A percentile compares a stretch with the other conserved stretches of the same genome.
phyloP scores from a whole-genome alignment of 768 basidiomycete species.

The Lanmaoa rubissima region DNA sequence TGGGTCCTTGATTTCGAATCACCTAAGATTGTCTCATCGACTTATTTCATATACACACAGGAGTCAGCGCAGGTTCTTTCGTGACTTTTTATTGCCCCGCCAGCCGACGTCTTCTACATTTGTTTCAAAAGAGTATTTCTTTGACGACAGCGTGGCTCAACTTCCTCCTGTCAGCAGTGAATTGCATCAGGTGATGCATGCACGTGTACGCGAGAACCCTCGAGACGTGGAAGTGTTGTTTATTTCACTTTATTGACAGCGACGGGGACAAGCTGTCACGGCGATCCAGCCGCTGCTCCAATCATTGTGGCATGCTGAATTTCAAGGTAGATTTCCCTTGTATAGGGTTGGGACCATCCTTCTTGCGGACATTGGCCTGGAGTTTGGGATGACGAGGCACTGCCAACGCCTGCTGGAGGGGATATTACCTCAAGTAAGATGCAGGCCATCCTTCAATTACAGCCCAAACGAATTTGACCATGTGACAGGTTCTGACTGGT shows the following conservation, averaged over 20 bases:
- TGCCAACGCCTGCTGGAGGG: constrained; percentile 68
- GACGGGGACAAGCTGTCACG: constrained; percentile 58
- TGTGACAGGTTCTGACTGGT: constrained; percentile 61
- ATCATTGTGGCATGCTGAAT: constrained; percentile 79
- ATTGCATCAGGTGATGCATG: constrained; percentile 42
- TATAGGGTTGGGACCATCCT: constrained; percentile 70
- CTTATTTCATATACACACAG: constrained; percentile 31
- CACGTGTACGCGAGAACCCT: constrained; percentile 33
- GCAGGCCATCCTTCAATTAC: constrained; percentile 6
- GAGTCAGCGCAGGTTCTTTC: constrained; percentile 62
- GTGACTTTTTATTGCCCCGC: constrained; percentile 61
- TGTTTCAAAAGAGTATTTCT: constrained; percentile 56
- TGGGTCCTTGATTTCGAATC: constrained; percentile 9
- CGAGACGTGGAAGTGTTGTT: constrained; percentile 13
- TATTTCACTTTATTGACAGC: constrained; percentile 38
- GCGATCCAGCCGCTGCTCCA: constrained; percentile 66
- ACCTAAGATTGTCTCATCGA: neutral
- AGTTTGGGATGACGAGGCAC: constrained; percentile 71
- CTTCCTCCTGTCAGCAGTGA: constrained; percentile 41
- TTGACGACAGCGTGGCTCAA: constrained; percentile 35
- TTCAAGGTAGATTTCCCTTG: constrained; percentile 61
- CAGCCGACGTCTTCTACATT: constrained; percentile 53
- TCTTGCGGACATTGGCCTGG: constrained; percentile 75
- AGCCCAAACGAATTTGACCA: neutral
- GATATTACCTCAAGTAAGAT: constrained; percentile 73